Evolutionary conservation across 2,329 filamentous ascomycete genomes (phyloP).

Genomic region (Myrmaecium sp.): DNA sequence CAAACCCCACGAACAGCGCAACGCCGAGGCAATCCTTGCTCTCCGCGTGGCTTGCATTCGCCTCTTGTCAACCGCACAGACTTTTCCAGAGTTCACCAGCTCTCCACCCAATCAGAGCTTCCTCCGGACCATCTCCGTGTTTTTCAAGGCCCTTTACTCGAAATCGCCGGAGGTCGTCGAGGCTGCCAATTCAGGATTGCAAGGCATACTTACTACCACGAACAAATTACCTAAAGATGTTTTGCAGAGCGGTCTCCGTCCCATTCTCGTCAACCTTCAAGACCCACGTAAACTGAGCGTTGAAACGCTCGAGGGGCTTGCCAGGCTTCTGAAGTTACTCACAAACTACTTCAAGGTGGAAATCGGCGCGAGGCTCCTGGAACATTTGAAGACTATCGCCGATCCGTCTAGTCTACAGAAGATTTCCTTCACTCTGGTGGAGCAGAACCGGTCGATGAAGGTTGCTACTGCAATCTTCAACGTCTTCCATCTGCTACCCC

Average conservation of each 20-base stretch:
- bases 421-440: slow-evolving; percentile 85
- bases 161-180: slow-evolving; percentile 85
- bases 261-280: slow-evolving; percentile 91
- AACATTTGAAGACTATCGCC: slow-evolving; percentile 83
- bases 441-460: slow-evolving; percentile 85
- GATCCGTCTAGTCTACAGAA: slow-evolving; percentile 67
- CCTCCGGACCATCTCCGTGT: slow-evolving; percentile 65
- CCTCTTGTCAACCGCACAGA: slow-evolving; percentile 82
- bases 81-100: slow-evolving; percentile 78
- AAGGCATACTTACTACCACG: slow-evolving; percentile 71
- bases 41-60: slow-evolving; percentile 86
- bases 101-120: slow-evolving; percentile 48
- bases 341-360: slow-evolving; percentile 99
- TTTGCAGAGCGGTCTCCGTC: slow-evolving; percentile 80
- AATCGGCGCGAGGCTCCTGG: slow-evolving; percentile 80
- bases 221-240: slow-evolving; percentile 91
- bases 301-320: slow-evolving; percentile 78
- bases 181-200: slow-evolving; percentile 79
- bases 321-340: slow-evolving; percentile 71
- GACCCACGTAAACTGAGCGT: slow-evolving; percentile 82
- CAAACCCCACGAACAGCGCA: slow-evolving; percentile 81
- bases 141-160: slow-evolving; percentile 95
- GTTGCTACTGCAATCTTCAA: slow-evolving; percentile 90
- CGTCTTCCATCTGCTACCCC: slow-evolving; percentile 89
- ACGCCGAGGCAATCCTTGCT: slow-evolving; percentile 85